These are phyloP conservation scores for Ustilago trichophora DNA, from an alignment of 1,284 basidiomycete genomes.

Conservation along the genomic window DNA sequence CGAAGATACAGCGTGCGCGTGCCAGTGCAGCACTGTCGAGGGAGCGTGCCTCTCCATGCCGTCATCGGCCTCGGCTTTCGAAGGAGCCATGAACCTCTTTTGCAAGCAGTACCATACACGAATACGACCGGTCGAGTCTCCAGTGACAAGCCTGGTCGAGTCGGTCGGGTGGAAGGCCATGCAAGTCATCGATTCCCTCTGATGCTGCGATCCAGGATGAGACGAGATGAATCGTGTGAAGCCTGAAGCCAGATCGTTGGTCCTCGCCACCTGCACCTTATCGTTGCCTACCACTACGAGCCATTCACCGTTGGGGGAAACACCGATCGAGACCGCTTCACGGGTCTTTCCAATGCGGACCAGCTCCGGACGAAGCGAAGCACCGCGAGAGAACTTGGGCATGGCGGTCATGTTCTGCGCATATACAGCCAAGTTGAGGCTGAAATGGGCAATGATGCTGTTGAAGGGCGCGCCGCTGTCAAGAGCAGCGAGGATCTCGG, in stretches of 20 bases:
- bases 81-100: constrained; percentile 42
- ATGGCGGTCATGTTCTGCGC: constrained; percentile 5
- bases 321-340: constrained; percentile 68
- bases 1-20: constrained; percentile 91
- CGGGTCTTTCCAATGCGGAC: constrained; percentile 71
- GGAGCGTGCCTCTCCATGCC: constrained; percentile 69
- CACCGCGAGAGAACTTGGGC: constrained; percentile 34
- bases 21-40: constrained; percentile 93
- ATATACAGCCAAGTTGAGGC: constrained; percentile 21
- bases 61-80: constrained; percentile 36
- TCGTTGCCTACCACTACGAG: constrained; percentile 81
- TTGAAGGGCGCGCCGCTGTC: constrained; percentile 42
- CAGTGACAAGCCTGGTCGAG: constrained; percentile 88
- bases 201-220: constrained; percentile 27
- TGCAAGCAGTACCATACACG: constrained; percentile 88
- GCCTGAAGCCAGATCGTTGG: constrained; percentile 50
- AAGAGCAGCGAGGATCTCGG: constrained; percentile 28
- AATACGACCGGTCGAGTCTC: constrained; percentile 84
- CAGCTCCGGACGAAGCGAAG: constrained; percentile 64
- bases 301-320: constrained; percentile 83
- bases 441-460: constrained; percentile 49
- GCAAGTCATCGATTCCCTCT: constrained; percentile 74
- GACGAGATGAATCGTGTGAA: constrained; percentile 81
- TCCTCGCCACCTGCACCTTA: constrained; percentile 77
- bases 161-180: constrained; percentile 87